phyloP scores from a whole-genome alignment of 176 grass and related monocot genomes.

The Tuctoria greenei region DNA sequence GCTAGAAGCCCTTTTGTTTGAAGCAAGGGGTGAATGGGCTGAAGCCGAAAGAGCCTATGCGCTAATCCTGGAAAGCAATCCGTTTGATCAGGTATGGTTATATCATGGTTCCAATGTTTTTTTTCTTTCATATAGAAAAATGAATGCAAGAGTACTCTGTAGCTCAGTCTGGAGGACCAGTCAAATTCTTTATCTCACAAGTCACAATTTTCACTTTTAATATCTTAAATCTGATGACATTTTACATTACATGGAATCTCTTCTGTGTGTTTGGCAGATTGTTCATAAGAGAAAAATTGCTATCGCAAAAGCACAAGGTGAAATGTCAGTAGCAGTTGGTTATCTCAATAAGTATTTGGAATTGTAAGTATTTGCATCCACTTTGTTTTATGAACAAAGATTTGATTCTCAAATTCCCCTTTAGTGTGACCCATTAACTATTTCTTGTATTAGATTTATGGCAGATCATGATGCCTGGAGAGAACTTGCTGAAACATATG shows the following conservation, averaged over 20 bases:
- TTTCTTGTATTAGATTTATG: slow-evolving; percentile 80
- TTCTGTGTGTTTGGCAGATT: slow-evolving; percentile 45
- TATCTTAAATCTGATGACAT: background rate
- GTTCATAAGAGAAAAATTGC: slow-evolving; percentile 94
- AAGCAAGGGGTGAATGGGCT: slow-evolving; percentile 72
- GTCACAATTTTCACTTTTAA: slow-evolving; percentile 13
- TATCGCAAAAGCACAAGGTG: slow-evolving; percentile 90
- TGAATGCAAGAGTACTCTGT: background rate
- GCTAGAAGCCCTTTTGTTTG: slow-evolving; percentile 69
- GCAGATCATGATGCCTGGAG: slow-evolving; percentile 99
- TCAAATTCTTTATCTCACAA: slow-evolving; percentile 8
- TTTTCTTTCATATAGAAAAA: background rate
- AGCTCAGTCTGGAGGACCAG: background rate
- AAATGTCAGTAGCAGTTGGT: slow-evolving; percentile 63
- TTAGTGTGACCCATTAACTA: slow-evolving; percentile 21
- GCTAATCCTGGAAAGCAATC: slow-evolving; percentile 66
- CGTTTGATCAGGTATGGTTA: slow-evolving; percentile 80
- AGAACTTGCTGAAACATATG: slow-evolving; percentile 97
- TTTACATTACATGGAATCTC: slow-evolving; percentile 24
- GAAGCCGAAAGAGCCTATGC: slow-evolving; percentile 84
- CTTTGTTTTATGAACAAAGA: slow-evolving; percentile 27
- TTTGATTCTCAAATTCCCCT: slow-evolving; percentile 17
- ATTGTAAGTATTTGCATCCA: slow-evolving; percentile 59
- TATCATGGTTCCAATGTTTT: background rate
- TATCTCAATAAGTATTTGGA: slow-evolving; percentile 93